phyloP scores from a whole-genome alignment of 2,329 filamentous ascomycete species.

The Neonectria faginata region DNA sequence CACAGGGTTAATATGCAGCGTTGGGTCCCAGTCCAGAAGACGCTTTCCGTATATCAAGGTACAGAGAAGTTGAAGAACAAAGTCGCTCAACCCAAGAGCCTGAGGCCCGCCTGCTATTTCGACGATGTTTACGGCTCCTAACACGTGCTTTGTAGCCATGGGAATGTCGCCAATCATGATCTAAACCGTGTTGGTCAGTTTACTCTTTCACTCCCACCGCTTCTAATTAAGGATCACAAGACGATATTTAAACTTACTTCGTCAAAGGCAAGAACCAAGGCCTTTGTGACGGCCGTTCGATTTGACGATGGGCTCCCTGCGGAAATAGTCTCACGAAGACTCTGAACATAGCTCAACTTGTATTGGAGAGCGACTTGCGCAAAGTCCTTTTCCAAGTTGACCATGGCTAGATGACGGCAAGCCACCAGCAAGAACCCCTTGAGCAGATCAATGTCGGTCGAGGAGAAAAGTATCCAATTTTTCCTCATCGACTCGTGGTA shows the following conservation, averaged over 20 bases:
- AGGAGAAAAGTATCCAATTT: constrained; percentile 29
- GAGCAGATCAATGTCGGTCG: constrained; percentile 25
- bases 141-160: constrained; percentile 28
- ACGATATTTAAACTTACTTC: constrained; percentile 15
- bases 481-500: constrained; percentile 5
- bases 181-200: constrained; percentile 2
- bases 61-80: constrained; percentile 19
- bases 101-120: constrained; percentile 14
- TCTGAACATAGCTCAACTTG: constrained; percentile 22
- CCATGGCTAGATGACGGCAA: constrained; percentile 23
- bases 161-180: constrained; percentile 22
- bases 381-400: constrained; percentile 8
- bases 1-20: background rate
- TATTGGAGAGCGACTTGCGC: constrained; percentile 26
- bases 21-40: constrained; percentile 4
- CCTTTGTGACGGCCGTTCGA: constrained; percentile 19
- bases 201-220: accelerated
- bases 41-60: constrained; percentile 24
- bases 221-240: too few species aligned
- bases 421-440: constrained; percentile 29
- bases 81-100: constrained; percentile 18
- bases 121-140: constrained; percentile 21
- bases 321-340: constrained; percentile 18
- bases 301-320: background rate
- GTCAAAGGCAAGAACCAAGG: constrained; percentile 27